Evolutionary conservation across 2,329 filamentous ascomycete genomes (phyloP).

Genomic region (Zasmidium angulare): DNA sequence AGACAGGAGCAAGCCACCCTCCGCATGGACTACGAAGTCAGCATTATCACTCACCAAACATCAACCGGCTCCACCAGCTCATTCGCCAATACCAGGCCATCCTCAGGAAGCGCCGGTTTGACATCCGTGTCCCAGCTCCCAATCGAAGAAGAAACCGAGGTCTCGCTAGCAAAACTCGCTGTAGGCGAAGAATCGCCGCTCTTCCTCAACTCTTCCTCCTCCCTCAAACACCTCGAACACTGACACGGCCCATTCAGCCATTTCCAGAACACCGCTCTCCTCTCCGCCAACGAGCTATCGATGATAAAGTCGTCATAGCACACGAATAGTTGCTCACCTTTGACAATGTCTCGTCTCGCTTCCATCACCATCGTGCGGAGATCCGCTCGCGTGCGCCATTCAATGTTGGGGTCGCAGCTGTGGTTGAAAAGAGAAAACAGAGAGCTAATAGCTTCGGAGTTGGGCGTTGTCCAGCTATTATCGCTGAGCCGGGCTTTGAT

Average conservation of each 20-base stretch:
- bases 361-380: constrained; percentile 22
- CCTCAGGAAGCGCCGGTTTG: constrained; percentile 2
- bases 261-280: constrained; percentile 20
- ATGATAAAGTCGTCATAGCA: constrained; percentile 28
- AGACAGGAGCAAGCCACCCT: too few relatives aligned
- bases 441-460: constrained; percentile 61
- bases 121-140: constrained; percentile 8
- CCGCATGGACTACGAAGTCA: too few relatives aligned
- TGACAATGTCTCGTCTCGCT: constrained; percentile 11
- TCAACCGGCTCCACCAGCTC: background rate
- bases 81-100: background rate
- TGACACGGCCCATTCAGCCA: constrained; percentile 31
- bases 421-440: constrained; percentile 96
- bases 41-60: too few relatives aligned
- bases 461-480: constrained; percentile 70
- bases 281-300: constrained; percentile 15
- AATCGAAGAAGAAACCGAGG: too few relatives aligned
- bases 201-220: constrained; percentile 15
- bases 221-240: constrained; percentile 29
- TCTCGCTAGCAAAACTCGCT: constrained; percentile 2
- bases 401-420: constrained; percentile 87
- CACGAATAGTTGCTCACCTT: constrained; percentile 33
- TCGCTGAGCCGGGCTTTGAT: constrained; percentile 80
- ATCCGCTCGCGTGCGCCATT: constrained; percentile 61
- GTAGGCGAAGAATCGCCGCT: background rate